phyloP scores from a whole-genome alignment of 1,284 basidiomycete genomes.

The Testicularia cyperi region DNA sequence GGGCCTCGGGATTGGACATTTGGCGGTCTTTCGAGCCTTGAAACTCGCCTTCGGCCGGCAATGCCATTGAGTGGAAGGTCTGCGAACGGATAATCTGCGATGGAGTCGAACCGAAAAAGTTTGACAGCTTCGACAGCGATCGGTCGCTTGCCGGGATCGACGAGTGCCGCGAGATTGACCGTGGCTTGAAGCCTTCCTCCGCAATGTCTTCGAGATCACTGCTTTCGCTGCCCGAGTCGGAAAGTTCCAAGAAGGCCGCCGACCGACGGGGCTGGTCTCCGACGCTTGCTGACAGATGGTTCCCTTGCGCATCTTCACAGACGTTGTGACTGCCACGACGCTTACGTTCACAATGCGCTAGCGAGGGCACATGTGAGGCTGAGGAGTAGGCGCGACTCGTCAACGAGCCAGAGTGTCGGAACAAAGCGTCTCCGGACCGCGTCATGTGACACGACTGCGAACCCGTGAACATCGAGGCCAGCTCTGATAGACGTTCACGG shows the following conservation, averaged over 20 bases:
- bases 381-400: constrained; percentile 2
- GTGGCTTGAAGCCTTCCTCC: no score
- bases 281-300: constrained; percentile 2
- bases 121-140: constrained; percentile 29
- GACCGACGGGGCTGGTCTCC: constrained; percentile 7
- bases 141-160: constrained; percentile 2
- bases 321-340: no score
- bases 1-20: constrained; percentile 9
- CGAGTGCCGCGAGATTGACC: neutral
- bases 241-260: constrained; percentile 25
- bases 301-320: no score
- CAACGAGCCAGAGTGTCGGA: no score
- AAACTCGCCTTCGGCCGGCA: no score
- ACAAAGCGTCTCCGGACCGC: neutral
- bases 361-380: constrained; percentile 4
- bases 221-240: constrained; percentile 27
- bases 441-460: neutral
- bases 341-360: no score
- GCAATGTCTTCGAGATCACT: constrained; percentile 16
- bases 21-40: no score
- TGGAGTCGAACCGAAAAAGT: constrained; percentile 34
- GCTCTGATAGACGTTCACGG: constrained; percentile 11
- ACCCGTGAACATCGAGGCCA: constrained; percentile 20
- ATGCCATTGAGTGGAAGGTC: no score
- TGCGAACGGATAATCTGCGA: constrained; percentile 21